phyloP scores from a whole-genome alignment of 495 filamentous ascomycete genomes.

The Aspergillus hancockii region DNA sequence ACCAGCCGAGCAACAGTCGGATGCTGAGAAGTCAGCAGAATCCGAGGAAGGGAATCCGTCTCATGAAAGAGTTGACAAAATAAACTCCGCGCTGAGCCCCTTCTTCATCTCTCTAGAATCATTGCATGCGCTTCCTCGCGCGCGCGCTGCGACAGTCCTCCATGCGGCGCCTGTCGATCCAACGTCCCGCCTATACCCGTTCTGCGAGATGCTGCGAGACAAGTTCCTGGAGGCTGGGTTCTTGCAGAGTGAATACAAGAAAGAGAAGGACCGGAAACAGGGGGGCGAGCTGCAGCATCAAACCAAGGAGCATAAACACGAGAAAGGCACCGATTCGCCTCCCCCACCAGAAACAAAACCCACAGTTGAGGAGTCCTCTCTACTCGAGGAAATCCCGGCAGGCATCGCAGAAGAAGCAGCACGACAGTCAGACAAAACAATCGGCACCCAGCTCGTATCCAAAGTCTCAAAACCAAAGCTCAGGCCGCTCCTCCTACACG shows the following conservation, averaged over 20 bases:
- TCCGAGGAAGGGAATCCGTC: too few species aligned
- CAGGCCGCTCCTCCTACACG: slow-evolving; percentile 76
- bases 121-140: slow-evolving; percentile 34
- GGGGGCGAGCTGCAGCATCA: too few species aligned
- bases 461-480: slow-evolving; percentile 23
- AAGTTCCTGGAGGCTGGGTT: slow-evolving; percentile 64
- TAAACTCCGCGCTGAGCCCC: slow-evolving; percentile 4
- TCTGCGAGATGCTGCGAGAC: slow-evolving; percentile 62
- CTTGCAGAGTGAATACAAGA: slow-evolving; percentile 51
- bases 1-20: neutral
- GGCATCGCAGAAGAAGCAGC: slow-evolving; percentile 6
- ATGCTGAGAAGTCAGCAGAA: neutral
- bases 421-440: neutral
- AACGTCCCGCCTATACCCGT: slow-evolving; percentile 55
- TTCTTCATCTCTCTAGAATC: slow-evolving; percentile 42
- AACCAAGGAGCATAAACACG: neutral
- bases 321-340: neutral
- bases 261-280: slow-evolving; percentile 9
- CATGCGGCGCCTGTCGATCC: slow-evolving; percentile 59
- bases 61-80: neutral
- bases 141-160: slow-evolving; percentile 49
- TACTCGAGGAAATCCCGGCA: slow-evolving; percentile 14
- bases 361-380: neutral
- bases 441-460: neutral
- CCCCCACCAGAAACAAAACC: neutral